A percentile compares a stretch with the other conserved stretches of the same genome.
These are phyloP conservation scores for Fusarium verrucosum DNA, from an alignment of 2,329 filamentous ascomycete genomes.

Conservation along the genomic window DNA sequence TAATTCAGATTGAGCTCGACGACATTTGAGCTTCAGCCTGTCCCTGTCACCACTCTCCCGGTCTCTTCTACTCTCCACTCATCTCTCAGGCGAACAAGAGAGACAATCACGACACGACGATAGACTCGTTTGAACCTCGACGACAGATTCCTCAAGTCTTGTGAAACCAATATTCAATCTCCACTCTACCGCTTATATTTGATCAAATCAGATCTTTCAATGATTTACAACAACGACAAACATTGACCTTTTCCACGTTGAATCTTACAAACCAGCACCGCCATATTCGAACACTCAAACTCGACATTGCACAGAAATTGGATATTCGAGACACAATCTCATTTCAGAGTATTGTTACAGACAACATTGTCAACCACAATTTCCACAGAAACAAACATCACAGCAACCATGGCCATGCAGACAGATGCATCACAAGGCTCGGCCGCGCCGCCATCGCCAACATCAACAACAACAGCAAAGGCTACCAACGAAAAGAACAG, in stretches of 20 bases:
- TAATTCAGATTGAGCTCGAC: conserved; percentile 32
- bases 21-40: conserved; percentile 35
- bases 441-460: conserved; percentile 44
- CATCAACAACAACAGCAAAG: conserved; percentile 44
- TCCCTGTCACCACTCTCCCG: conserved; percentile 21
- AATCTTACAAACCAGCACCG: conserved; percentile 4
- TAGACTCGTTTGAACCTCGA: conserved; percentile 6
- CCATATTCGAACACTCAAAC: conserved; percentile 8
- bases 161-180: conserved; percentile 32
- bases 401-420: conserved; percentile 32
- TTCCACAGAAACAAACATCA: not conserved
- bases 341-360: not conserved
- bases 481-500: conserved; percentile 43
- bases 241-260: conserved; percentile 2
- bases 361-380: not conserved
- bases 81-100: conserved; percentile 9
- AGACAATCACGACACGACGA: conserved; percentile 19
- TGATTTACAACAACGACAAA: conserved; percentile 22
- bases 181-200: conserved; percentile 37
- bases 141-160: not conserved
- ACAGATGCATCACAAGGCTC: conserved; percentile 40
- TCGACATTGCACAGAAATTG: not conserved
- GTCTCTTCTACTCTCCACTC: conserved; percentile 24
- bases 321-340: not conserved
- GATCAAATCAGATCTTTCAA: conserved; percentile 28